phyloP scores from a whole-genome alignment of 2,329 filamentous ascomycete species.

The Fusarium annulatum region DNA sequence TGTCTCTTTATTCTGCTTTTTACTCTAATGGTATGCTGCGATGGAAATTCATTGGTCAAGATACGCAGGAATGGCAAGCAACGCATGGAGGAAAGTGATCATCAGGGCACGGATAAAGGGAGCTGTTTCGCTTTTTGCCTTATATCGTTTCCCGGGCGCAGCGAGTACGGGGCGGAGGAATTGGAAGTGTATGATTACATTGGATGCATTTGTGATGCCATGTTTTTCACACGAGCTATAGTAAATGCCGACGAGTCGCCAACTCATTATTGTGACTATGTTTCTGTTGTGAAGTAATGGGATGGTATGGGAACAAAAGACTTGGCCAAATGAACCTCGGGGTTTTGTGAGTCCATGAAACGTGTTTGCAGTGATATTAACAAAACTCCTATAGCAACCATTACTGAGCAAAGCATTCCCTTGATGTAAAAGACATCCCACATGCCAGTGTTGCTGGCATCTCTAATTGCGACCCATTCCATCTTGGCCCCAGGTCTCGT shows the following conservation, averaged over 20 bases:
- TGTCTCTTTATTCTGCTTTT: constrained; percentile 14
- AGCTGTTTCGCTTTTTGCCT: constrained; percentile 13
- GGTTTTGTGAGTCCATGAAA: neutral
- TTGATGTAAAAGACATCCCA: constrained; percentile 20
- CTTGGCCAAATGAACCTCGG: neutral
- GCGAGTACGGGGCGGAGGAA: constrained; percentile 7
- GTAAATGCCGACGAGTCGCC: constrained; percentile 20
- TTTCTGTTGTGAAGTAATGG: neutral
- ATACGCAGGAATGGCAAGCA: constrained; percentile 20
- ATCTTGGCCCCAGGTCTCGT: neutral
- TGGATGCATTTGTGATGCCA: constrained; percentile 26
- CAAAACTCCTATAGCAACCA: constrained; percentile 21
- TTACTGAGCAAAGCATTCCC: constrained; percentile 12
- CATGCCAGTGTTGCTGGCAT: constrained; percentile 17
- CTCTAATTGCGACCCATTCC: constrained; percentile 6
- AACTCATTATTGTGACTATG: neutral
- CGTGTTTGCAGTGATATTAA: constrained; percentile 12
- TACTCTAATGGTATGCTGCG: constrained; percentile 29
- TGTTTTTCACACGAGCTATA: constrained; percentile 19
- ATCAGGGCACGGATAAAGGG: constrained; percentile 1
- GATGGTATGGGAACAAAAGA: neutral
- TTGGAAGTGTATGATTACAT: constrained; percentile 25
- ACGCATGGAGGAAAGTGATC: constrained; percentile 13
- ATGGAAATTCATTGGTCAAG: constrained; percentile 23
- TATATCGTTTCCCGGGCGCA: constrained; percentile 23